Evolutionary conservation across 2,329 filamentous ascomycete species (phyloP).

Genomic region (Capronia americana): DNA sequence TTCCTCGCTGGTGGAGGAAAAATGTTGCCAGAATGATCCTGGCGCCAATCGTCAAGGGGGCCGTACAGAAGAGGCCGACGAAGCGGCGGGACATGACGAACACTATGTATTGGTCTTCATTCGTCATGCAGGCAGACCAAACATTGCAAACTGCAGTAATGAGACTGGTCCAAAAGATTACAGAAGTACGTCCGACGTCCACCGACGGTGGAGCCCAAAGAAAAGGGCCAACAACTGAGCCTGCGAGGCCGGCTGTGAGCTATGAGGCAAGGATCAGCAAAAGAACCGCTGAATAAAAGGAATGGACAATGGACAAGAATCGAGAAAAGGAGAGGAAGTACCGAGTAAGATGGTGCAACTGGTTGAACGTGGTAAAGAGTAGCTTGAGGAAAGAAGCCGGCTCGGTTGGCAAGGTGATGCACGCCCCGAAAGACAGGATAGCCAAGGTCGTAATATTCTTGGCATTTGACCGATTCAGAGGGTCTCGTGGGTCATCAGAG

Average conservation of each 20-base stretch:
- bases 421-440: not conserved
- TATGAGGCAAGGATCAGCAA: not conserved
- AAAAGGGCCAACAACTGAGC: not conserved
- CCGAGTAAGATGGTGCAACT: not conserved
- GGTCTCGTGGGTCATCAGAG: not conserved
- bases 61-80: not conserved
- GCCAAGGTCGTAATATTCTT: not conserved
- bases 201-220: not conserved
- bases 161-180: not conserved
- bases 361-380: not conserved
- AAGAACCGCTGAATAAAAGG: too few relatives aligned
- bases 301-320: too few relatives aligned
- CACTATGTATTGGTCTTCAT: slow-evolving; percentile 5
- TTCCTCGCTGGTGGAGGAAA: slow-evolving; percentile 53
- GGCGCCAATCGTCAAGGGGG: slow-evolving; percentile 4
- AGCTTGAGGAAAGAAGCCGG: not conserved
- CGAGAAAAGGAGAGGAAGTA: not conserved
- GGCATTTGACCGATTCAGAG: not conserved
- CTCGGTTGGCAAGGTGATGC: not conserved
- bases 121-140: slow-evolving; percentile 6
- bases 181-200: not conserved
- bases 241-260: not conserved
- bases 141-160: not conserved
- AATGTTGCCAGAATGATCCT: slow-evolving; percentile 49
- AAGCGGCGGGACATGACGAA: not conserved